Percentiles rank a stretch among this genome's conserved stretches.
Conservation (phyloP, 371 early-diverging fungal genomes). For the Mortierella sp. region DNA sequence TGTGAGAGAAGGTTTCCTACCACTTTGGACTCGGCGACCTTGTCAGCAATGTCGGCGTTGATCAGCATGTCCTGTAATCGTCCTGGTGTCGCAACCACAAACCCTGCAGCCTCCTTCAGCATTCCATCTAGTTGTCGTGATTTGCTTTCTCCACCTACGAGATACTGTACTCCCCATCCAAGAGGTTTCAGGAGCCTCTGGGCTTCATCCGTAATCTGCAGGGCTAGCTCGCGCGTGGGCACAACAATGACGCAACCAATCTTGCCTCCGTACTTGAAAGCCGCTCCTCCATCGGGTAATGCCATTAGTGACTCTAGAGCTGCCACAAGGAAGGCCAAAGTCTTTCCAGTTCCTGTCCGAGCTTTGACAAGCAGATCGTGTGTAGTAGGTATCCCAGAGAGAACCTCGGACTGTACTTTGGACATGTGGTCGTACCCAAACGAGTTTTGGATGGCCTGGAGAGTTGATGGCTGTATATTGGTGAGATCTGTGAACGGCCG, state of each 20-base stretch:
- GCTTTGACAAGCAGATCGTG: constrained; percentile 89
- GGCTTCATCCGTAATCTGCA: constrained; percentile 93
- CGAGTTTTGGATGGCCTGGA: constrained; percentile 29
- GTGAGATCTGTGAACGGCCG: constrained; percentile 31
- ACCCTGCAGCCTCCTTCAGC: constrained; percentile 73
- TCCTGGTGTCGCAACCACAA: constrained; percentile 98
- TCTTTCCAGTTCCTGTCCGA: constrained; percentile 99
- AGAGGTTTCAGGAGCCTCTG: constrained; percentile 68
- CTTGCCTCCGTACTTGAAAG: constrained; percentile 9
- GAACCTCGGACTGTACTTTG: constrained; percentile 82
- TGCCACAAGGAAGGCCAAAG: constrained; percentile 92
- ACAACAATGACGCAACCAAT: constrained; percentile 77
- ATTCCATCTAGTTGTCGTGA: constrained; percentile 68
- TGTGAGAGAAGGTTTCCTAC: constrained; percentile 8
- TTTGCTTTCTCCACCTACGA: constrained; percentile 93
- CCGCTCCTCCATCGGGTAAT: constrained; percentile 10
- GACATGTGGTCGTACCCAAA: constrained; percentile 84
- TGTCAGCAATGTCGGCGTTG: constrained; percentile 68
- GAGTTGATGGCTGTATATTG: constrained; percentile 27
- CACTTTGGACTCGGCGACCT: constrained; percentile 69
- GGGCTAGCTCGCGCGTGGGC: constrained; percentile 98
- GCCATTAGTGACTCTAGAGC: constrained; percentile 75
- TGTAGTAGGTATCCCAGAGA: constrained; percentile 74
- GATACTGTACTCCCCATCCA: constrained; percentile 76
- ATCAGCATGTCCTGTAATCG: constrained; percentile 87